Conservation (phyloP, 768 basidiomycete genomes). For the Tylopilus subfusipes region DNA sequence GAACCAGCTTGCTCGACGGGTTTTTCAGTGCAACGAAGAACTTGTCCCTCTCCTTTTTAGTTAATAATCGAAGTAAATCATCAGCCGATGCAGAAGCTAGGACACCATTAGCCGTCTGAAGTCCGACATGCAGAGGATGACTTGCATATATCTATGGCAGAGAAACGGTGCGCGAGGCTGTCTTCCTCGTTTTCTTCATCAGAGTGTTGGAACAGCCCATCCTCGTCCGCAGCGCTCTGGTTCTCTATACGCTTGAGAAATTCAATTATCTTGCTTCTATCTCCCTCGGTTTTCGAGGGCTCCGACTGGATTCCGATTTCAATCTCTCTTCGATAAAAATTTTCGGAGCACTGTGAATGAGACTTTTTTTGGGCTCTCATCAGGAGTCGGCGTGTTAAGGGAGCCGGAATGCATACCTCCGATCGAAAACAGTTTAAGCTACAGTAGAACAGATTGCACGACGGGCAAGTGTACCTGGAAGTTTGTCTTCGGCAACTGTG, state of each 20-base stretch:
- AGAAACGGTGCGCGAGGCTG: conserved; percentile 50
- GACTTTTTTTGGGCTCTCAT: conserved; percentile 29
- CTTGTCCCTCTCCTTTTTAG: conserved; percentile 52
- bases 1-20: conserved; percentile 58
- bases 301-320: conserved; percentile 56
- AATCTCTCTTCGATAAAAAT: conserved; percentile 75
- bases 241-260: conserved; percentile 73
- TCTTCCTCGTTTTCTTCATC: conserved; percentile 40
- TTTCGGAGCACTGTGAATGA: conserved; percentile 76
- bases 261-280: conserved; percentile 64
- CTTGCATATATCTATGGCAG: conserved; percentile 61
- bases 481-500: conserved; percentile 71
- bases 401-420: conserved; percentile 41
- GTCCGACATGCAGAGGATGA: neutral
- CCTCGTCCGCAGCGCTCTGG: conserved; percentile 41
- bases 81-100: conserved; percentile 56
- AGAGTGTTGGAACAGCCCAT: conserved; percentile 26
- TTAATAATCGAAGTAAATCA: conserved; percentile 59
- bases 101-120: neutral
- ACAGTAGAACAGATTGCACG: conserved; percentile 80
- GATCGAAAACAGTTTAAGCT: conserved; percentile 77
- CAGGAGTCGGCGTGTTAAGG: neutral
- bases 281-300: conserved; percentile 52
- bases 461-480: conserved; percentile 77
- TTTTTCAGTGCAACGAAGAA: conserved; percentile 60